Base-by-base conservation (phyloP, 2,329 filamentous ascomycete species). In the Calycina herbarum region DNA sequence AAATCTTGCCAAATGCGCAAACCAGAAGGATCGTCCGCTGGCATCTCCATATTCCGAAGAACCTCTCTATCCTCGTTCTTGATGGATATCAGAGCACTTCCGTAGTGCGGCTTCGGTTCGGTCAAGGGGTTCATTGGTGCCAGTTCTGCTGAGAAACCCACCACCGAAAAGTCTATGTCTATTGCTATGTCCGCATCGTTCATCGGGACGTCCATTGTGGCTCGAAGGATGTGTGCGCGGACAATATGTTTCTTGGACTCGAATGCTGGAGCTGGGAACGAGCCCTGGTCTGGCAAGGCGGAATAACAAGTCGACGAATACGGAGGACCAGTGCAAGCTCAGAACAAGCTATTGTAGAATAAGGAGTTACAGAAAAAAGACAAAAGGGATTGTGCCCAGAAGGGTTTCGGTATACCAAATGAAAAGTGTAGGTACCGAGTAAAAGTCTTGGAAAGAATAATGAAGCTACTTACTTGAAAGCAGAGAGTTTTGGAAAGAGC, bases 51-150 rank as follows among this genome's bases (percentile, higher is more conserved):
- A 13, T 33, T 29, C 11, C 58, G 13, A n/a, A 58, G 11, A 17
- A 51, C 2, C 7, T 29, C 20, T 31, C 40, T 63, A 31, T 63
- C 61, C n/a, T 42, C 51, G 24, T 58, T 11, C 24, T 54, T 38
- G 10, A 63, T 63, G 51, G 20, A 20, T 15, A 8, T 11, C n/a
- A 45, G 15, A 5, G 15, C 17, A n/a, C 42, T 45, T 17, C 42
- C 42, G 31, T 33, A 33, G 31, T 4, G 31, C 31, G 31, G 31
- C 31, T 33, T 33, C 31, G 31, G 31, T 33, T 33, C 31, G 31
- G 31, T 33, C 7, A 33, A 33, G 5, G 31, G 31, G 35, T 38
- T 38, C 35, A 38, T 38, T 38, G 35, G 35, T 38, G 35, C 35
- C 10, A 38, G 4, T 38, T 38, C 35, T 15, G 35, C 35, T 38